Conservation (phyloP, 1,284 basidiomycete genomes). For the Pholiota adiposa region DNA sequence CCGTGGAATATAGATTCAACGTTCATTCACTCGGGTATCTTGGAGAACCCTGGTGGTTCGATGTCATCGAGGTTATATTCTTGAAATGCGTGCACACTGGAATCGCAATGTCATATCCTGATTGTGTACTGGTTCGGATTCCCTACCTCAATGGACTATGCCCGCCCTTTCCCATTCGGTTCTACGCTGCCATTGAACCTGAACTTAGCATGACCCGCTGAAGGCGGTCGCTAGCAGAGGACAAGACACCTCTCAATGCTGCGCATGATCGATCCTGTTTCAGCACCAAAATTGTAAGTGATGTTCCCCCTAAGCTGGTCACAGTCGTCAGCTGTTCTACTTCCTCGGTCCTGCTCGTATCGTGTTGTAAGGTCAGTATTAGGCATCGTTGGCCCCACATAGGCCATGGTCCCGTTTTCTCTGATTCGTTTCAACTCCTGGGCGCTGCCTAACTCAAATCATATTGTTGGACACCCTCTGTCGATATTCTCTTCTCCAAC, state of each 20-base stretch:
- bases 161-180: neutral
- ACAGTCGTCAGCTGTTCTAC: neutral
- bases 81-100: neutral
- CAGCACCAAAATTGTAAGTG: neutral
- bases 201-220: slow-evolving; percentile 1
- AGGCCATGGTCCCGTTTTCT: neutral
- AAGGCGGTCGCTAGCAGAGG: neutral
- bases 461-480: neutral
- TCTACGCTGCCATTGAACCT: neutral
- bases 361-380: neutral
- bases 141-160: neutral
- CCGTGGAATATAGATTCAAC: slow-evolving; percentile 6
- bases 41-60: neutral
- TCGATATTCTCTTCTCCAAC: neutral
- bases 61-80: too few species aligned
- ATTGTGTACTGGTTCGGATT: neutral
- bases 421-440: neutral
- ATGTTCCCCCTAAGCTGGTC: neutral
- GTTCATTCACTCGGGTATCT: neutral
- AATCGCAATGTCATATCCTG: neutral
- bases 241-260: neutral
- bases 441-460: neutral
- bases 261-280: slow-evolving; percentile 11
- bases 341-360: neutral
- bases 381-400: neutral